These are phyloP conservation scores for Ceratocystis papillata DNA, from an alignment of 2,329 filamentous ascomycete genomes.

Conservation along the genomic window DNA sequence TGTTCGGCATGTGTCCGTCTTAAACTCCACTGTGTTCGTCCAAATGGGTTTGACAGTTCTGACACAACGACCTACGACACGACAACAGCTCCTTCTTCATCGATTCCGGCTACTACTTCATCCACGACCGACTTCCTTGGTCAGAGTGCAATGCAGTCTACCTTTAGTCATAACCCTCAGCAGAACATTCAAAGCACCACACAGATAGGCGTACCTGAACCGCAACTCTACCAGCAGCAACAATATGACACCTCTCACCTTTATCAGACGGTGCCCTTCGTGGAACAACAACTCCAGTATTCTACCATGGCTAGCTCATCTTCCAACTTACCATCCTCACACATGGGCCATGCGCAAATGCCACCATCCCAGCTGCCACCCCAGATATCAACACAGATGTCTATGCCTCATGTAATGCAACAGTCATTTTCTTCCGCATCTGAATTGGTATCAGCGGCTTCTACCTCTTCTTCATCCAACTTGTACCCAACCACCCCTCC, in stretches of 20 bases:
- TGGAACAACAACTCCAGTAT: slow-evolving; percentile 37
- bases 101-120: slow-evolving; percentile 9
- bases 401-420: slow-evolving; percentile 11
- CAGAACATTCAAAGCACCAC: slow-evolving; percentile 9
- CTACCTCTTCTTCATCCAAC: slow-evolving; percentile 9
- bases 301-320: slow-evolving; percentile 32
- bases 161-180: slow-evolving; percentile 14
- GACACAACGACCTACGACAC: slow-evolving; percentile 28
- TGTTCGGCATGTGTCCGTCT: slow-evolving; percentile 87
- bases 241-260: slow-evolving; percentile 31
- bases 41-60: slow-evolving; percentile 57
- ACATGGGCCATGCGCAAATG: slow-evolving; percentile 14
- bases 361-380: neutral
- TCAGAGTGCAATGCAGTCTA: slow-evolving; percentile 16
- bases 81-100: slow-evolving; percentile 6
- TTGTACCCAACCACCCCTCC: slow-evolving; percentile 23
- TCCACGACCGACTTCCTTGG: slow-evolving; percentile 3
- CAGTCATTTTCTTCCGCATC: slow-evolving; percentile 17
- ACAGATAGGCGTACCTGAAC: slow-evolving; percentile 27
- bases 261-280: slow-evolving; percentile 43
- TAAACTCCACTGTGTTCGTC: slow-evolving; percentile 86
- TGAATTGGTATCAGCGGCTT: neutral
- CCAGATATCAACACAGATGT: neutral
- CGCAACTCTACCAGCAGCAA: slow-evolving; percentile 31
- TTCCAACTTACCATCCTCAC: neutral